Evolutionary conservation across 1,284 basidiomycete species (phyloP).

Genomic region (Heimioporus retisporus): DNA sequence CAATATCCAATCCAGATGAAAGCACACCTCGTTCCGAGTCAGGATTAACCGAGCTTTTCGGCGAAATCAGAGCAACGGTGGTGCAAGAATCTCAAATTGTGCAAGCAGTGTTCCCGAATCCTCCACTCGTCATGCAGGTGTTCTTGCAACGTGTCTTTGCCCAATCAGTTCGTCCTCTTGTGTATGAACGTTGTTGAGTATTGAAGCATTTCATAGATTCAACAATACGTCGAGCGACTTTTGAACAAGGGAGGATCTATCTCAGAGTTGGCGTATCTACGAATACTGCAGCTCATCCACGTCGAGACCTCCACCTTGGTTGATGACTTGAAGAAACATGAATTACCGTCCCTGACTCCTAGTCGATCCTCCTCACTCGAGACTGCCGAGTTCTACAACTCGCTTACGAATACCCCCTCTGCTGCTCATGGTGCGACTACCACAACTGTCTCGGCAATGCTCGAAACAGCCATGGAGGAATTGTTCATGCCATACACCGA

Average conservation of each 20-base stretch:
- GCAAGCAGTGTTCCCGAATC: slow-evolving; percentile 98
- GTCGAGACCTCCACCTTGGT: slow-evolving; percentile 84
- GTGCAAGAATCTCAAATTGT: slow-evolving; percentile 98
- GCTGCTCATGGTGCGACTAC: slow-evolving; percentile 49
- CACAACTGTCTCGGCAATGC: slow-evolving; percentile 81
- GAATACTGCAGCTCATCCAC: slow-evolving; percentile 92
- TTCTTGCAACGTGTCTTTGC: slow-evolving; percentile 99
- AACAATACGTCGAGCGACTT: slow-evolving; percentile 93
- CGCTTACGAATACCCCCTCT: slow-evolving; percentile 58
- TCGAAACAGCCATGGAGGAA: slow-evolving; percentile 97
- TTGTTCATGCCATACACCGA: slow-evolving; percentile 96
- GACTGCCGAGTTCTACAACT: slow-evolving; percentile 65
- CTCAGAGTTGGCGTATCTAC: slow-evolving; percentile 92
- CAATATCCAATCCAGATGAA: slow-evolving; percentile 83
- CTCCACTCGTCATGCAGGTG: slow-evolving; percentile 98
- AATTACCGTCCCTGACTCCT: slow-evolving; percentile 76
- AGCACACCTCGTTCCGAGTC: slow-evolving; percentile 85
- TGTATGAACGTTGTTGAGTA: background rate
- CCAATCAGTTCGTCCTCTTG: slow-evolving; percentile 80
- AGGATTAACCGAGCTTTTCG: slow-evolving; percentile 85
- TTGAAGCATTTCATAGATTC: slow-evolving; percentile 69
- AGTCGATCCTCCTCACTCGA: slow-evolving; percentile 66
- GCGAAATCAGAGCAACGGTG: slow-evolving; percentile 92
- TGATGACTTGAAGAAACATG: slow-evolving; percentile 94
- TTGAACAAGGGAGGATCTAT: slow-evolving; percentile 78